Conservation (phyloP, 129 eudicot genomes). For the Kitagawia praeruptora region DNA sequence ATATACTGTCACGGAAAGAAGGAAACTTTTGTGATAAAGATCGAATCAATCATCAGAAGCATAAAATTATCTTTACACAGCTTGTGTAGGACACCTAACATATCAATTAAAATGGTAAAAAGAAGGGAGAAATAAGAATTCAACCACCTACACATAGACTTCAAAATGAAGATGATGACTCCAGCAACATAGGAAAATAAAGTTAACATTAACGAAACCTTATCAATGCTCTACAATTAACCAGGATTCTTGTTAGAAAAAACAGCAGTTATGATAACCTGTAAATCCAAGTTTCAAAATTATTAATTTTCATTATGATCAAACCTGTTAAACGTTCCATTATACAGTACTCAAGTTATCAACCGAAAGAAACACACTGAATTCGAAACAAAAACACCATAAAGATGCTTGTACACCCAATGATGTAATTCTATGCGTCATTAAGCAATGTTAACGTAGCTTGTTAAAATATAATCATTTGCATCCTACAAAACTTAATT, state of each 20-base stretch:
- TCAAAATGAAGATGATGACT: neutral
- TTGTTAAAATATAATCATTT: neutral
- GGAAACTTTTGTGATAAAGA: neutral
- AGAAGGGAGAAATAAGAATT: neutral
- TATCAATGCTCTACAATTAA: neutral
- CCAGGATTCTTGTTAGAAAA: neutral
- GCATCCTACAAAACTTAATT: neutral
- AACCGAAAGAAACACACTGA: too few species aligned
- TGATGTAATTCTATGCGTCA: neutral
- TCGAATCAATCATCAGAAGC: neutral
- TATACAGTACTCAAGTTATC: neutral
- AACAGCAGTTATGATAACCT: neutral
- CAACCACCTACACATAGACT: neutral
- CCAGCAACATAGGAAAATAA: neutral
- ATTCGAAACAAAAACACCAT: too few species aligned
- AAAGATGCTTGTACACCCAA: neutral
- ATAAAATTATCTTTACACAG: neutral
- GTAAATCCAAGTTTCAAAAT: too few species aligned
- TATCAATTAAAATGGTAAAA: neutral
- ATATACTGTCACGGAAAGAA: neutral
- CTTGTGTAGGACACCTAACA: neutral
- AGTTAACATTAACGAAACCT: neutral
- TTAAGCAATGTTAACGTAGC: too few species aligned
- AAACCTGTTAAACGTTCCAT: neutral
- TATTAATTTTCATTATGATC: neutral